A percentile compares a stretch with the other conserved stretches of the same genome.
phyloP scores from a whole-genome alignment of 768 basidiomycete genomes.

The Suillus sp. region DNA sequence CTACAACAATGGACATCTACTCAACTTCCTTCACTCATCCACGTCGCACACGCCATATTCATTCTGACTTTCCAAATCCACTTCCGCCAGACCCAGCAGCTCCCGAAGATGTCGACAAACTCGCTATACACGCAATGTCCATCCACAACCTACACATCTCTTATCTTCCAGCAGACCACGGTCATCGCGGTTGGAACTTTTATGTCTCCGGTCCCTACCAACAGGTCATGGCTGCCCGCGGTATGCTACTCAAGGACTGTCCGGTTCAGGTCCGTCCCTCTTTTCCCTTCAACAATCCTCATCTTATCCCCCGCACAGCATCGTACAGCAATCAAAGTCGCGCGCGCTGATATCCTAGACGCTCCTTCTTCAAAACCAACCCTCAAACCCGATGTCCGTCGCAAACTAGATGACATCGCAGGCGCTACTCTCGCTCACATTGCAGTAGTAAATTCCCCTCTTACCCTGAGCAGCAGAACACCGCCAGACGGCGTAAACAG shows the following conservation, averaged over 20 bases:
- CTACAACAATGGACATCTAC: slow-evolving; percentile 81
- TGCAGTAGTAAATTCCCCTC: slow-evolving; percentile 87
- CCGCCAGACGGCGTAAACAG: slow-evolving; percentile 77
- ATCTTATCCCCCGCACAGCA: slow-evolving; percentile 49
- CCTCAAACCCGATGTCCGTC: slow-evolving; percentile 80
- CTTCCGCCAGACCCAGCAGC: slow-evolving; percentile 39
- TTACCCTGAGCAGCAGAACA: slow-evolving; percentile 71
- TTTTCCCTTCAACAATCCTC: slow-evolving; percentile 13
- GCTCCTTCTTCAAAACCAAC: slow-evolving; percentile 74
- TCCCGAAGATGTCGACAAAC: slow-evolving; percentile 76
- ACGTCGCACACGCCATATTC: slow-evolving; percentile 73
- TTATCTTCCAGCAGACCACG: slow-evolving; percentile 72
- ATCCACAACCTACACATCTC: slow-evolving; percentile 84
- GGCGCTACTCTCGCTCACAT: slow-evolving; percentile 91
- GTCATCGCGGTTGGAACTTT: slow-evolving; percentile 78
- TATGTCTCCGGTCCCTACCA: slow-evolving; percentile 89
- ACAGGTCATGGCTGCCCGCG: slow-evolving; percentile 89
- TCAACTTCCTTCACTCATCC: slow-evolving; percentile 93
- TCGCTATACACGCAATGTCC: slow-evolving; percentile 77
- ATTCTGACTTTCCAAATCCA: slow-evolving; percentile 45
- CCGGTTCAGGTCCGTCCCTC: slow-evolving; percentile 69
- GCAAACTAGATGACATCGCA: slow-evolving; percentile 91
- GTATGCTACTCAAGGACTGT: slow-evolving; percentile 86
- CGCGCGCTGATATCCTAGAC: slow-evolving; percentile 92
- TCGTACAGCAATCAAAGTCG: slow-evolving; percentile 84